Percentiles rank a stretch among this genome's conserved stretches.
Evolutionary conservation across 2,329 filamentous ascomycete genomes (phyloP).

Genomic region (Mycosphaerella sp.): DNA sequence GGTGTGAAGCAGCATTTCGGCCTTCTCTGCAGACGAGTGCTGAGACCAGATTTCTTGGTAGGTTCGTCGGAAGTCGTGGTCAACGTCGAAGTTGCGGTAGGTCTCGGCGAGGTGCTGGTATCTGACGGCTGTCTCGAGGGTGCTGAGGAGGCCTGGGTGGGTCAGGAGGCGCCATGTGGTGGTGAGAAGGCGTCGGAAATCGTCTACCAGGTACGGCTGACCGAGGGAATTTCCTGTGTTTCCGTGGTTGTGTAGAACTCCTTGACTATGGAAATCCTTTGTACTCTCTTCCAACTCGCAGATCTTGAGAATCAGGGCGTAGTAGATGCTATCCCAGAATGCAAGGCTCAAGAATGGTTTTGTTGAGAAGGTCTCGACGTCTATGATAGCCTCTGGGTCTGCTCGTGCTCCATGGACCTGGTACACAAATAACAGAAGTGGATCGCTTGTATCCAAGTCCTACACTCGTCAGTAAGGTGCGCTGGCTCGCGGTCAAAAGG

Average conservation of each 20-base stretch:
- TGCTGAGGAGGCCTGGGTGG: not conserved
- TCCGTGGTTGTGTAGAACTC: not conserved
- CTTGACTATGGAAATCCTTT: not conserved
- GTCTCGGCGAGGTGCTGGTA: not conserved
- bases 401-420: not conserved
- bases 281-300: not conserved
- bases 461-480: not conserved
- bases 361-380: not conserved
- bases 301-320: not conserved
- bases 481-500: not conserved
- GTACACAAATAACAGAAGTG: constrained; percentile 1
- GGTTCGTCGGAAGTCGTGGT: not conserved
- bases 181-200: not conserved
- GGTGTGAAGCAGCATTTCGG: not conserved
- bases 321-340: constrained; percentile 3
- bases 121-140: not conserved
- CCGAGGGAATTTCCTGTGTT: not conserved
- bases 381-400: not conserved
- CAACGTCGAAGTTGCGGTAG: not conserved
- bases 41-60: not conserved
- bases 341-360: not conserved
- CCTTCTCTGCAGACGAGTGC: not conserved
- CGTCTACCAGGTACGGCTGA: not conserved
- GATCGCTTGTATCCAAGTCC: not conserved
- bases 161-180: not conserved